Evolutionary conservation across 129 eudicot genomes (phyloP), one percentile per base, ranked within the genome.

Genomic region (Helichrysum umbraculigerum): DNA sequence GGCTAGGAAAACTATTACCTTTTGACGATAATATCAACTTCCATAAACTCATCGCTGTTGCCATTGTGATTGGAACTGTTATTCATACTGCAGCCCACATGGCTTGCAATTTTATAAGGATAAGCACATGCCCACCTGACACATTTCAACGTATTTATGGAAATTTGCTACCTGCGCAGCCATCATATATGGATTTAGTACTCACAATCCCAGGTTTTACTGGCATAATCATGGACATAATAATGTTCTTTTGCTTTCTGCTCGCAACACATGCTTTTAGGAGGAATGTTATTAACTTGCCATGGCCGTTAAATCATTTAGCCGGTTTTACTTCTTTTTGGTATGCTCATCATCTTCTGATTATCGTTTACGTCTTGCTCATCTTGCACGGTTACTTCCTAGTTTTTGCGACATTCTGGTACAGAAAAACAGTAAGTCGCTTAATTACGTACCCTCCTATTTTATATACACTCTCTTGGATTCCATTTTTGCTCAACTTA

Each of bases 251-350:
- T 66, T 79, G 88, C 35, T 95, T 91, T 86, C 88, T 87, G 10
- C 75, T 95, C 21, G 99, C 99, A 0, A 91, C 93, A 28, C 96
- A 91, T 75, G 88, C 97, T 7, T 91, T 95, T 63, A 77, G 99
- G 73, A 81, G 96, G 75, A 95, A 89, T 78, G 92, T 91, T n/a
- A 81, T 95, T 19, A 86, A 95, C 54, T 76, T 95, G 66, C 89
- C 94, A 37, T 73, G 87, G 90, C 89, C 90, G 1, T 81, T 95
- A 29, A 83, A 83, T 30, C 69, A 79, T 50, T 68, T 95, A 75
- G 96, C 96, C 9, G 99, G 99, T n/a, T 95, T 95, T 66, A 95
- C 93, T 64, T 78, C 99, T 20, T 95, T 95, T 70, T 95, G 99
- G 99, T 95, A 95, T 76, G 86, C 99, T 3, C 99, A 95, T 83